Base-by-base conservation (phyloP, 2,329 filamentous ascomycete species). In the Fusarium devonianum region DNA sequence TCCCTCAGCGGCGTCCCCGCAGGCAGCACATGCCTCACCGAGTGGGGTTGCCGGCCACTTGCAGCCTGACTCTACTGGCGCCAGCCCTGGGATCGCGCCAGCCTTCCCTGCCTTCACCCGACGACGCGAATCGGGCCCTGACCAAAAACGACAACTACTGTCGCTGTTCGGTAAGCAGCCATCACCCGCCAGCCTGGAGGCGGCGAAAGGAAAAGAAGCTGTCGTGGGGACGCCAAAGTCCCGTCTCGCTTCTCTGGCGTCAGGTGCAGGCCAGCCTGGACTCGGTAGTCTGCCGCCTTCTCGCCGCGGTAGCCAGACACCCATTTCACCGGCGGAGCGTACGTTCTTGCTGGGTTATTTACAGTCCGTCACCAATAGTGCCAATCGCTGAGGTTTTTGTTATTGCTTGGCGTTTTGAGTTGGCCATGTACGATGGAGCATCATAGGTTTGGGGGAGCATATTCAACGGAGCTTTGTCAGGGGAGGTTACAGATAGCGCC, bases 311-410 rank as follows among this genome's bases (percentile, higher is more conserved):
- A 81, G 77, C 53, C 75, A 80, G 64, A 77, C 78, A 22, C 75
- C 81, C 10, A 84, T 85, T 33, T 88, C 86, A 4, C 82, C 88
- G 0, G 87, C 84, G 1, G 86, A 94, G 60, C 87, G 89, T 66
- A 86, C 79, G 12, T 94, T 94, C 63, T 73, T 95, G 66, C 76
- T 94, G 40, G 87, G 83, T 8, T 94, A 91, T 67, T 73, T 95
- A 63, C 83, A 90, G 56, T 77, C 76, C 18, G 75, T 78, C 3
- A 77, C 78, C 9, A 73, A 73, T 25, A 73, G 65, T 32, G 67
- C 68, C n/a, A 67, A 67, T 16, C 68, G 70, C 28, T 73, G 49
- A 41, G 25, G 26, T 11, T 10, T 29, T 16, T 12, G 23, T 22
- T 35, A 34, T 12, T n/a, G n/a, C n/a, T n/a, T 16, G 45, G 32